Percentiles rank a stretch among this genome's conserved stretches.
phyloP scores from a whole-genome alignment of 352 stramenopile species.

The Plasmopara muralis region DNA sequence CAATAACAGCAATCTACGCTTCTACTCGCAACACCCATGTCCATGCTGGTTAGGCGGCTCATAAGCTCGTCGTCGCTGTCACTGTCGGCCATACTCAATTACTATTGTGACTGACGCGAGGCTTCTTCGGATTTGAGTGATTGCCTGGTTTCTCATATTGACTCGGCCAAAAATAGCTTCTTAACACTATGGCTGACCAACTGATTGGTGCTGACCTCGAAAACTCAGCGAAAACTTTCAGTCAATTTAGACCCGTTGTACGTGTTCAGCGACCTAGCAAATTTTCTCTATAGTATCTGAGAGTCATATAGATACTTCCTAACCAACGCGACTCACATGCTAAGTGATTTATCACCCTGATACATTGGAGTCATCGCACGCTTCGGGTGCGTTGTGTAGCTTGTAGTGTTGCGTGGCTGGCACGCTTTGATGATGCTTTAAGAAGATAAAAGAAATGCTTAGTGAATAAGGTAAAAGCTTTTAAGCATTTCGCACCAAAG shows the following conservation, averaged over 20 bases:
- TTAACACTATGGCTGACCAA: neutral
- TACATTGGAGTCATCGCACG: no score
- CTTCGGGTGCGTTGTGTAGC: no score
- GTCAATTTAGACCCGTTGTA: neutral
- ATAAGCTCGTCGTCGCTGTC: slow-evolving; percentile 87
- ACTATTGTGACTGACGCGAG: slow-evolving; percentile 5
- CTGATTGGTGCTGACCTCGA: slow-evolving; percentile 6
- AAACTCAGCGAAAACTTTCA: slow-evolving; percentile 4
- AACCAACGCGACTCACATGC: no score
- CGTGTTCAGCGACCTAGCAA: neutral
- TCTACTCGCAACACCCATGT: slow-evolving; percentile 20
- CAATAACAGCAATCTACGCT: slow-evolving; percentile 76
- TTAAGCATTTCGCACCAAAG: no score
- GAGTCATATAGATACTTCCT: no score
- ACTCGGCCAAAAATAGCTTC: slow-evolving; percentile 12
- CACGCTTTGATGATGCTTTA: no score
- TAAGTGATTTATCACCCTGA: no score
- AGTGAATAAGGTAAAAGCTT: no score
- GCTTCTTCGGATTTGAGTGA: slow-evolving; percentile 15
- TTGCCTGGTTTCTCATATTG: slow-evolving; percentile 16
- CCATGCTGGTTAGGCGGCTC: slow-evolving; percentile 48
- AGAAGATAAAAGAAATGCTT: no score
- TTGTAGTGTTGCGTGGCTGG: no score
- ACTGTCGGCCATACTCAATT: slow-evolving; percentile 47
- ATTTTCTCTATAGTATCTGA: no score